phyloP scores from a whole-genome alignment of 2,329 filamentous ascomycete species.

The Clarireedia paspali region DNA sequence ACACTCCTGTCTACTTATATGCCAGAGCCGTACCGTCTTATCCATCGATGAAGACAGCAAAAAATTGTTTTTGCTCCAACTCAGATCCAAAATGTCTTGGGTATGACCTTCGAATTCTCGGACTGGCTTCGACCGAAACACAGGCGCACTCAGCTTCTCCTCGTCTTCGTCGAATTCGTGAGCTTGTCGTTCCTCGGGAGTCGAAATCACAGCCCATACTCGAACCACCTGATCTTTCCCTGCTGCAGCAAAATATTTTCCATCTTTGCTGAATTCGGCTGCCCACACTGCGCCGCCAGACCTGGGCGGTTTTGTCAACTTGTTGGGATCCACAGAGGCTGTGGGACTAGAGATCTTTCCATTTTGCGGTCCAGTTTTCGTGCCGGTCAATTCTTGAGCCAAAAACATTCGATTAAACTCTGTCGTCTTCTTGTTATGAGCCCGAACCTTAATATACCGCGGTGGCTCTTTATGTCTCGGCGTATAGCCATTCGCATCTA shows the following conservation, averaged over 20 bases:
- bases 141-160: slow-evolving; percentile 74
- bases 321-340: slow-evolving; percentile 17
- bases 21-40: slow-evolving; percentile 92
- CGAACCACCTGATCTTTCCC: slow-evolving; percentile 81
- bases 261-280: slow-evolving; percentile 86
- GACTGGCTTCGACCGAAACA: slow-evolving; percentile 73
- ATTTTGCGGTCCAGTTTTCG: slow-evolving; percentile 31
- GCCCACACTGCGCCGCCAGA: slow-evolving; percentile 73
- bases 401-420: slow-evolving; percentile 86
- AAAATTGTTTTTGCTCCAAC: slow-evolving; percentile 99
- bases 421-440: slow-evolving; percentile 70
- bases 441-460: slow-evolving; percentile 79
- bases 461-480: slow-evolving; percentile 84
- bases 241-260: slow-evolving; percentile 83
- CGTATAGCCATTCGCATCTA: slow-evolving; percentile 65
- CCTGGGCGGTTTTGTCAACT: slow-evolving; percentile 21
- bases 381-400: slow-evolving; percentile 77
- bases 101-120: slow-evolving; percentile 78
- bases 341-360: slow-evolving; percentile 25
- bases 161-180: slow-evolving; percentile 65
- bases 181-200: slow-evolving; percentile 65
- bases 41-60: slow-evolving; percentile 95
- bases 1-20: slow-evolving; percentile 76
- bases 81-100: slow-evolving; percentile 80
- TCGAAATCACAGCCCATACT: slow-evolving; percentile 83